phyloP scores from a whole-genome alignment of 192 early-diverging fungal species.

The Diversispora epigaea region DNA sequence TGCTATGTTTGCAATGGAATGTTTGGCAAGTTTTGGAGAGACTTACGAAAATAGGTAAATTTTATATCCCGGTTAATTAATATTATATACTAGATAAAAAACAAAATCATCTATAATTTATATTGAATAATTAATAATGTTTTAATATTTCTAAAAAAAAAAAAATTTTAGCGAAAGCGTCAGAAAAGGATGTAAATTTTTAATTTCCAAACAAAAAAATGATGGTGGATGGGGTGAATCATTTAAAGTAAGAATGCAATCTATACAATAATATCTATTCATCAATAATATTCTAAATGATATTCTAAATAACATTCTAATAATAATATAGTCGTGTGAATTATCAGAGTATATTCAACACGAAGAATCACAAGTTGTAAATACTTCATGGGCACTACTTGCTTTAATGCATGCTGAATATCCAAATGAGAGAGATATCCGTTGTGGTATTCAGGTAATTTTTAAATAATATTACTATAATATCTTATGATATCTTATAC shows the following conservation, averaged over 20 bases:
- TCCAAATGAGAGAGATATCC: conserved; percentile 65
- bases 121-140: too few relatives aligned
- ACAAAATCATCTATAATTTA: conserved; percentile 16
- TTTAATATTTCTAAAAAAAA: too few relatives aligned
- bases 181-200: conserved; percentile 83
- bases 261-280: neutral
- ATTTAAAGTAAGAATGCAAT: conserved; percentile 72
- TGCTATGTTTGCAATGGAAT: conserved; percentile 87
- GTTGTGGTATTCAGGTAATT: conserved; percentile 58
- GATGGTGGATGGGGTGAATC: conserved; percentile 99
- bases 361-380: conserved; percentile 83
- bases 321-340: conserved; percentile 63
- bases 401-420: conserved; percentile 90
- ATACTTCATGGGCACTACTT: conserved; percentile 87
- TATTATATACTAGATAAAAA: neutral
- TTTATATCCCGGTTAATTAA: neutral
- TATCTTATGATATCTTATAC: neutral
- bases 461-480: neutral
- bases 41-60: conserved; percentile 73
- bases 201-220: conserved; percentile 79
- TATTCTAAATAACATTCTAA: neutral
- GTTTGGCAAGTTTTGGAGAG: conserved; percentile 79
- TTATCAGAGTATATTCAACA: conserved; percentile 61
- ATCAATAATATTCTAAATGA: conserved; percentile 25
- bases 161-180: conserved; percentile 46